These are phyloP conservation scores for Bryoerythrophyllum caledonicum DNA, from an alignment of 225 moss, liverwort and hornwort species.

Conservation along the genomic window DNA sequence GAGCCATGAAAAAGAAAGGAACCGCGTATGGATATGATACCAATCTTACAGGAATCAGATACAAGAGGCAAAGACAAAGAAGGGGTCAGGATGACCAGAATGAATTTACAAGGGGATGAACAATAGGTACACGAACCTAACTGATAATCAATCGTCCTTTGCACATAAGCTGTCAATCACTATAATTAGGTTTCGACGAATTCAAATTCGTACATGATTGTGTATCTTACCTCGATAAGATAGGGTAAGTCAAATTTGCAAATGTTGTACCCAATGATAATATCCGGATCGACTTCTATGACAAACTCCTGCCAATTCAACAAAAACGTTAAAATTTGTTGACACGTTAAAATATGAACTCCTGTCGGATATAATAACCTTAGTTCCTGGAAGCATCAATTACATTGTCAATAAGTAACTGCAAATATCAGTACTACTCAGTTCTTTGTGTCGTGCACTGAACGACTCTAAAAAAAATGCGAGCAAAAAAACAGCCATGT, in stretches of 20 bases:
- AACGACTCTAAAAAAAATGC: slow-evolving; percentile 1
- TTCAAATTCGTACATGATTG: slow-evolving; percentile 9
- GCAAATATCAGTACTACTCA: slow-evolving; percentile 9
- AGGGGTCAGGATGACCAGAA: not conserved
- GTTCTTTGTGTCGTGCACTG: not conserved
- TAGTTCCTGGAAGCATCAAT: not conserved
- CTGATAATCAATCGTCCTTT: not conserved
- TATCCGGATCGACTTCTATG: slow-evolving; percentile 86
- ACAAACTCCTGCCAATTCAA: slow-evolving; percentile 70
- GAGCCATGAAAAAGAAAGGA: not conserved
- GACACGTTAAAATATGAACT: not conserved
- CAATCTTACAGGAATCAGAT: slow-evolving; percentile 13
- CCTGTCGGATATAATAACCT: not conserved
- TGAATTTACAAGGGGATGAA: not conserved
- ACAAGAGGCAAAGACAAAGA: not conserved
- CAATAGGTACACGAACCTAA: slow-evolving; percentile 1
- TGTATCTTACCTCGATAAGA: slow-evolving; percentile 66
- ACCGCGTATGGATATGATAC: not conserved
- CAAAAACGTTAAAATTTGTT: slow-evolving; percentile 13
- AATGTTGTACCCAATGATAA: slow-evolving; percentile 98
- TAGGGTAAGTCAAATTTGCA: slow-evolving; percentile 99
- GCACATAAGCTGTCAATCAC: slow-evolving; percentile 5
- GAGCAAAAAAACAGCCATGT: slow-evolving; percentile 3
- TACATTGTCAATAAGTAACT: slow-evolving; percentile 12
- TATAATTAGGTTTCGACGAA: not conserved